Evolutionary conservation across 1,284 basidiomycete species (phyloP).

Genomic region (Trichosporon sp.): DNA sequence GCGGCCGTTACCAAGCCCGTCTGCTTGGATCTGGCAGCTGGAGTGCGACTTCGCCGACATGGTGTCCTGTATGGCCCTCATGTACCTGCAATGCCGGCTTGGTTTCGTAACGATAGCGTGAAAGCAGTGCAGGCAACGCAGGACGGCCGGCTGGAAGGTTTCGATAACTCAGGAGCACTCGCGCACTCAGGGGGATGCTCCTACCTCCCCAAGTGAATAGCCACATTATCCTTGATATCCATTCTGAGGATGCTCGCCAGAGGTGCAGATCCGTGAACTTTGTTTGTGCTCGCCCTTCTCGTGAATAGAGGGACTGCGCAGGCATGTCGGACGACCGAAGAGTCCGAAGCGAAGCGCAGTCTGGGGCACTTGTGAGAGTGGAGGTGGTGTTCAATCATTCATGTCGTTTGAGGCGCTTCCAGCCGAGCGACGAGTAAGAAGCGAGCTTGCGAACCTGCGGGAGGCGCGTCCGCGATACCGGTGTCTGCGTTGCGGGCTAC

Average conservation of each 20-base stretch:
- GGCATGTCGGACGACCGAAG: not conserved
- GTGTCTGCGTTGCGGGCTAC: too few relatives aligned
- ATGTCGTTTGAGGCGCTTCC: not conserved
- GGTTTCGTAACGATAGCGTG: not conserved
- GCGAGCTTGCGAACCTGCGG: not conserved
- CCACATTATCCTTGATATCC: not conserved
- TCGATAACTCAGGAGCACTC: not conserved
- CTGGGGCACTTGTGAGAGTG: too few relatives aligned
- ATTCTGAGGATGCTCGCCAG: not conserved
- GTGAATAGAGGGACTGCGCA: not conserved
- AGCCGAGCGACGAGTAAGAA: not conserved
- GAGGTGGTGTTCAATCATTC: not conserved
- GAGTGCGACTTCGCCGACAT: not conserved
- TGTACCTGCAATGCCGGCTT: not conserved
- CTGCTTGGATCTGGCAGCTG: not conserved
- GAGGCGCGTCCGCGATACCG: not conserved
- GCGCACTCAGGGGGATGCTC: not conserved
- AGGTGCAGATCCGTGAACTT: not conserved
- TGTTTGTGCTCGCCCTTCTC: not conserved
- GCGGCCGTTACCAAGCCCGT: not conserved
- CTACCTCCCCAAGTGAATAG: not conserved
- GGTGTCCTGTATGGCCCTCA: not conserved
- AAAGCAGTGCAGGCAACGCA: not conserved
- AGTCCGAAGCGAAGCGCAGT: not conserved
- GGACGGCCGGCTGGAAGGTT: not conserved